These are phyloP conservation scores for Phytopythium delawarense DNA, from an alignment of 352 stramenopile species.

Conservation along the genomic window DNA sequence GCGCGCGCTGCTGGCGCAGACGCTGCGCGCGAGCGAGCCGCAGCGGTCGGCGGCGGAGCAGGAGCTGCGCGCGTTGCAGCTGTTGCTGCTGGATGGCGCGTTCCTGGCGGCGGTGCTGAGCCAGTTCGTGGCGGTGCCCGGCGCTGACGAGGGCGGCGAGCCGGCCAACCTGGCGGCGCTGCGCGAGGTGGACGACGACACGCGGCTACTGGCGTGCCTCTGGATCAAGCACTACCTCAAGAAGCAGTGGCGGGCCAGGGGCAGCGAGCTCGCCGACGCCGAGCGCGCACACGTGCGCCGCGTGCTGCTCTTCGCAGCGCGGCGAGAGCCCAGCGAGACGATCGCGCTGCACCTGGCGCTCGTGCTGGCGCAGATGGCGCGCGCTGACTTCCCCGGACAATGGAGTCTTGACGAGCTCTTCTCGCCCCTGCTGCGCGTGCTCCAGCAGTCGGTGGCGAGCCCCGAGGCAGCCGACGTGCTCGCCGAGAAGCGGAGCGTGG, in stretches of 20 bases:
- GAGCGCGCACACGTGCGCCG: conserved; percentile 46
- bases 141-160: conserved; percentile 14
- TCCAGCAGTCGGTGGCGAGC: conserved; percentile 24
- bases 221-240: conserved; percentile 80
- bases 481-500: conserved; percentile 35
- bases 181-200: conserved; percentile 28
- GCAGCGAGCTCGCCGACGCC: conserved; percentile 25
- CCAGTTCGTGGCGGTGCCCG: conserved; percentile 35
- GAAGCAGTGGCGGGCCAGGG: conserved; percentile 33
- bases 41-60: conserved; percentile 44
- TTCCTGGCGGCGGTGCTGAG: conserved; percentile 48
- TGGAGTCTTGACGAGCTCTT: conserved; percentile 74
- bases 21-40: conserved; percentile 31
- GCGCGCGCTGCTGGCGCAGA: conserved; percentile 49
- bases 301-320: conserved; percentile 55
- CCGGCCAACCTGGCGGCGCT: conserved; percentile 23
- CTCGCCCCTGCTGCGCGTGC: conserved; percentile 40
- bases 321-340: conserved; percentile 55
- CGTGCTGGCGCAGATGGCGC: conserved; percentile 60
- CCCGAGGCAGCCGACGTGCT: conserved; percentile 5
- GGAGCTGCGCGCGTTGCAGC: conserved; percentile 53
- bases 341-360: conserved; percentile 64
- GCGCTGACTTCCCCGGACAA: conserved; percentile 64
- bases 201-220: conserved; percentile 62
- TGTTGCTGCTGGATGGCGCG: conserved; percentile 17